Base-by-base conservation (phyloP, 495 filamentous ascomycete species). In the Wilcoxina mikolae region DNA sequence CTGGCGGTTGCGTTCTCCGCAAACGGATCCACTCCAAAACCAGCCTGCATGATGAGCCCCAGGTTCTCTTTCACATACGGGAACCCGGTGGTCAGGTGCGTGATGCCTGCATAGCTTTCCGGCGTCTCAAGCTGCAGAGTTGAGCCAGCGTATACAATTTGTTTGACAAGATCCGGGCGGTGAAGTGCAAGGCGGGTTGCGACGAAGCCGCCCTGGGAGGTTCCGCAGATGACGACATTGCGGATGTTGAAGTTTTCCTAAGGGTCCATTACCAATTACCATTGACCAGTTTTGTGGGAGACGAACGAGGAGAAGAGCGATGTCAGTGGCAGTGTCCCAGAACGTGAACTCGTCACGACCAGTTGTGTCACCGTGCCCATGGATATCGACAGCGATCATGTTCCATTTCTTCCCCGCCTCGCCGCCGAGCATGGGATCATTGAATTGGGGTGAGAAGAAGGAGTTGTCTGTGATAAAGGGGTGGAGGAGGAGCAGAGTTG, bases 341-440 rank as follows among this genome's bases (percentile, higher is more conserved):
- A 17, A 46, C 15, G 2, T 46, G 11, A 46, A 46, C 43, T 46
- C 43, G 3, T 46, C 2, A 3, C 43, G 15, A 17, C 43, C 43
- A 20, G 43, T 46, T 2, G 43, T 18, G 22, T 46, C 22, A 17
- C 43, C 43, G 23, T 46, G 43, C 7, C 43, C 43, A 20, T 46
- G 43, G 43, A 46, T 46, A 24, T 46, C 43, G 23, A 46, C 23
- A 20, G 43, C 11, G 23, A 46, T 46, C 43, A 46, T 46, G 43
- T 46, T 46, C 43, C 43, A 46, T 46, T 46, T 46, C 43, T 46
- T 18, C 11, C 22, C 43, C n/a, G 43, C 35, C 35, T 39, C 12
- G 15, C 35, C 35, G 20, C 35, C 43, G 22, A 46, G 43, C 43
- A 17, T 1, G 23, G 43, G 43, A 24, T 46, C 43, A 12, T 18